phyloP scores from a whole-genome alignment of 2,329 filamentous ascomycete species.

The Coniella vitis region DNA sequence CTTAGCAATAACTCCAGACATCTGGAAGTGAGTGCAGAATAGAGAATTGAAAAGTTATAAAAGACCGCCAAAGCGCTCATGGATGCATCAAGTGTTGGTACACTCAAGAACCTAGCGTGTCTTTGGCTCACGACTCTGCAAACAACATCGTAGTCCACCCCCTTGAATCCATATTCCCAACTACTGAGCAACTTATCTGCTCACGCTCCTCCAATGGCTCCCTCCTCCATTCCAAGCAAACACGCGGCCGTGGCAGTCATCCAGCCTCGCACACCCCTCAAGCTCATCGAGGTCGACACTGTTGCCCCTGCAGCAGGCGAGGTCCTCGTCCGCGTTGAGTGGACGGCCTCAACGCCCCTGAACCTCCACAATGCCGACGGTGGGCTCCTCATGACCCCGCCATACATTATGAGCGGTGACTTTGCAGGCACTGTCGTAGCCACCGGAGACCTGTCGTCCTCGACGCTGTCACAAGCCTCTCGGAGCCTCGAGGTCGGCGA shows the following conservation, averaged over 20 bases:
- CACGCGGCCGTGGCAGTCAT: conserved; percentile 23
- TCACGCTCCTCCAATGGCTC: conserved; percentile 6
- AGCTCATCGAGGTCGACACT: conserved; percentile 21
- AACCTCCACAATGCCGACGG: conserved; percentile 57
- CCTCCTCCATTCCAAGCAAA: conserved; percentile 19
- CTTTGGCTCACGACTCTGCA: too few relatives aligned
- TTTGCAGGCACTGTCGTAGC: conserved; percentile 47
- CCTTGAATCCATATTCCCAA: neutral
- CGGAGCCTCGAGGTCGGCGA: conserved; percentile 45
- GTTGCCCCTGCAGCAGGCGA: conserved; percentile 35
- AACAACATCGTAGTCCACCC: too few relatives aligned
- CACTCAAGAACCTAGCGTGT: too few relatives aligned
- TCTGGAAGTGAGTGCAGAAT: too few relatives aligned
- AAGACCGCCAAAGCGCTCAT: too few relatives aligned
- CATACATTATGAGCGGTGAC: conserved; percentile 44
- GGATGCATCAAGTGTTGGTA: too few relatives aligned
- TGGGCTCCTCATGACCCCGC: conserved; percentile 44
- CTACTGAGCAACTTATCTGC: neutral
- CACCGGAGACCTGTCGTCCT: conserved; percentile 31
- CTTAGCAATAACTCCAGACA: too few relatives aligned
- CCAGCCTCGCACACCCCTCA: conserved; percentile 19
- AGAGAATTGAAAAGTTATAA: too few relatives aligned
- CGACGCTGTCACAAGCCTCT: conserved; percentile 1
- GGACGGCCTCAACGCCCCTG: conserved; percentile 54
- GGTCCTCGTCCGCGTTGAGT: conserved; percentile 47